Evolutionary conservation across 495 filamentous ascomycete genomes (phyloP).

Genomic region (Penicillium paxilli): DNA sequence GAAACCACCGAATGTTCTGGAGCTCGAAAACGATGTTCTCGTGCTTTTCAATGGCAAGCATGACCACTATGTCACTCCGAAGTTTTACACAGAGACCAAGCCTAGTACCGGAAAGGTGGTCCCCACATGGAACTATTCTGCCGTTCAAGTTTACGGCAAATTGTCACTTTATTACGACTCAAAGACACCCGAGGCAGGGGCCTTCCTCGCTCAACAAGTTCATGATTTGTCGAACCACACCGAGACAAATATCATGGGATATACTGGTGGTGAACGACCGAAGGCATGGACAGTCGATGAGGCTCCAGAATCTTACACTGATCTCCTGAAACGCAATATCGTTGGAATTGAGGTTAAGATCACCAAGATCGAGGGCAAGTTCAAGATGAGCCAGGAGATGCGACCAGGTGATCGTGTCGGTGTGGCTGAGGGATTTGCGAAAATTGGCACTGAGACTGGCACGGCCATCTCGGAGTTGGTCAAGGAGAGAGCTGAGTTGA

Average conservation of each 20-base stretch:
- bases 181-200: constrained; percentile 24
- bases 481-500: constrained; percentile 33
- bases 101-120: constrained; percentile 53
- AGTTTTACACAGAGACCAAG: constrained; percentile 55
- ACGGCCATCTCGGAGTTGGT: constrained; percentile 43
- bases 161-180: constrained; percentile 41
- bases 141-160: constrained; percentile 48
- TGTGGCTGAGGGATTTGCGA: constrained; percentile 49
- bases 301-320: constrained; percentile 47
- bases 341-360: constrained; percentile 55
- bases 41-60: constrained; percentile 47
- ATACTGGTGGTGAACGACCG: constrained; percentile 27
- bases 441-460: constrained; percentile 40
- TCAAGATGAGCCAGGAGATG: constrained; percentile 62
- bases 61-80: constrained; percentile 54
- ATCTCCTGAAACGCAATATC: constrained; percentile 52
- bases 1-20: constrained; percentile 2
- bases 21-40: constrained; percentile 22
- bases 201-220: constrained; percentile 39
- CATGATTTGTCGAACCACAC: constrained; percentile 37
- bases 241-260: constrained; percentile 44
- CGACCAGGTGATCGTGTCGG: constrained; percentile 46
- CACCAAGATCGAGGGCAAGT: constrained; percentile 52
- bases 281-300: constrained; percentile 49
- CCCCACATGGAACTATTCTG: constrained; percentile 56